Conservation (phyloP, 2,329 filamentous ascomycete genomes). For the Monosporascus sp. region DNA sequence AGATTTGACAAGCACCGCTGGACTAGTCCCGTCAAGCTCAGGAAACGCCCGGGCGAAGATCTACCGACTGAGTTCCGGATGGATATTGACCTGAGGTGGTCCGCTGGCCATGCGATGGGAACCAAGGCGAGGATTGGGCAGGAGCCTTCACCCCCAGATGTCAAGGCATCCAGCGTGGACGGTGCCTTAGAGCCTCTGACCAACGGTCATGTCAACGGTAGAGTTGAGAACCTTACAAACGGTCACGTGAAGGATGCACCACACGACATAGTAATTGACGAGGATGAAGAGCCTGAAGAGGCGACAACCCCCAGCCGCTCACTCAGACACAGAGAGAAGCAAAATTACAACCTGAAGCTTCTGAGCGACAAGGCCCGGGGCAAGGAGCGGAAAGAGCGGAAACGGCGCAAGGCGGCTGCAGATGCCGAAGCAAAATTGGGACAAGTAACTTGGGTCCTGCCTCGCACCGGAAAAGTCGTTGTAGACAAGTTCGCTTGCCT, state of each 20-base stretch:
- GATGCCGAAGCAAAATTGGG: constrained; percentile 19
- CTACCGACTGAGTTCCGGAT: constrained; percentile 17
- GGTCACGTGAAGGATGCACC: constrained; percentile 17
- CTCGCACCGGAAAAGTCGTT: constrained; percentile 36
- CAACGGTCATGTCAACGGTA: constrained; percentile 28
- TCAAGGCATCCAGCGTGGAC: constrained; percentile 35
- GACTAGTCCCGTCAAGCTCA: constrained; percentile 19
- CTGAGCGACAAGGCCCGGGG: constrained; percentile 54
- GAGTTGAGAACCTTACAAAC: constrained; percentile 15
- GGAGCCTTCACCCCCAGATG: constrained; percentile 38
- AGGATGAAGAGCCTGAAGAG: constrained; percentile 40
- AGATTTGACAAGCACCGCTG: constrained; percentile 23
- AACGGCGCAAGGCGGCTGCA: constrained; percentile 26
- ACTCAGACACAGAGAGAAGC: constrained; percentile 42
- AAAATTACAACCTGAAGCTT: constrained; percentile 55
- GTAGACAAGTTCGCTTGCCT: constrained; percentile 48
- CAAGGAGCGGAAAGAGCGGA: constrained; percentile 41
- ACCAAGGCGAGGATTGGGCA: constrained; percentile 21
- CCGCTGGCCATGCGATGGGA: constrained; percentile 15
- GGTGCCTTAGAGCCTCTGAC: constrained; percentile 26
- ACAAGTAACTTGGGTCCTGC: constrained; percentile 42
- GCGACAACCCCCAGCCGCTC: constrained; percentile 48
- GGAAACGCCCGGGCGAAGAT: constrained; percentile 19
- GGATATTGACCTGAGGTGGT: constrained; percentile 29
- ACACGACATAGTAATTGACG: constrained; percentile 18